Evolutionary conservation across 1,284 basidiomycete species (phyloP), one percentile per base, ranked within the genome.

Genomic region (Xerocomus amazonicus): DNA sequence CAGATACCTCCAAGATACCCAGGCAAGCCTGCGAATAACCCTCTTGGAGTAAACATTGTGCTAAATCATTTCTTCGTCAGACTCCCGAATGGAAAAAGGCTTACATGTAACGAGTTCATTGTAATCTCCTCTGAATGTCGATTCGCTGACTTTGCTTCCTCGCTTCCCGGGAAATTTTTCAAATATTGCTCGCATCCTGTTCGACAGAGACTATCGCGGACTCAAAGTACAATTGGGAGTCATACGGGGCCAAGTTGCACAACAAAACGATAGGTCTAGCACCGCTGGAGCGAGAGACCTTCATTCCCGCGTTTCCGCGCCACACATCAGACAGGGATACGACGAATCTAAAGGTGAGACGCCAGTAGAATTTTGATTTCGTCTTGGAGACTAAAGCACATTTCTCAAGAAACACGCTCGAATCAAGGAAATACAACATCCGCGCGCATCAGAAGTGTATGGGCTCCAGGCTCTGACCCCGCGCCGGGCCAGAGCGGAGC

Each of bases 61-160:
- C 34, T 51, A 31, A 50, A 45, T 14, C 13, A 13, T 17, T 45
- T 43, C 23, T 14, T 52, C 77, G 87, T 23, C 2, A 90, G 87
- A 81, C 78, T 31, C 82, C 87, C 1, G 88, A 91, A 69, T 91
- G 88, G 88, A 85, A 88, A 62, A 82, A 76, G 55, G 87, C 85
- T 14, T 91, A 91, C 65, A 87, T 91, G 88, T 89, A 56, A 52
- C 77, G 63, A 40, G 27, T 51, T 39, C n/a, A 23, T 19, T 32
- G 2, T 43, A 19, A 38, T 45, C 38, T 32, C 37, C 12, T 38
- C 44, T 16, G 10, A 12, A n/a, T 29, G 19, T 23, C 19, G 19
- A 23, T 4, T 23, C 19, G 19, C 19, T 23, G 4, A 23, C 19
- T 23, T 23, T 23, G 19, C 19, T 23, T 23, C 4, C 19, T 23